These are phyloP conservation scores for Saksenaea vasiformis DNA, from an alignment of 371 early-diverging fungal species.

Conservation along the genomic window DNA sequence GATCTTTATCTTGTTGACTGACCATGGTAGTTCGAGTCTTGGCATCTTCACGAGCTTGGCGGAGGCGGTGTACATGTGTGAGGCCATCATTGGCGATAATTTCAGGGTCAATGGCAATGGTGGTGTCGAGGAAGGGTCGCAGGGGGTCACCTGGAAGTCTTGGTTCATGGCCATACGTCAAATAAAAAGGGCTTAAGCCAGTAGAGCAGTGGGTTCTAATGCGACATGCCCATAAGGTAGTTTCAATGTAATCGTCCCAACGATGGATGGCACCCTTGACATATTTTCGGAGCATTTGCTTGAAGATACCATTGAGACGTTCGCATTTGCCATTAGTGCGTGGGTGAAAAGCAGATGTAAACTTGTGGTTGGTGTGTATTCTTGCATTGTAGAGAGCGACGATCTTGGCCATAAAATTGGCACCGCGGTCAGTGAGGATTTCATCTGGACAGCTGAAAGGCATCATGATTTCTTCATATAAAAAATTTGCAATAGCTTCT, in stretches of 20 bases:
- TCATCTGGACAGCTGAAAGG: too few species aligned
- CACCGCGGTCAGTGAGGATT: too few species aligned
- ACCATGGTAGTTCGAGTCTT: too few species aligned
- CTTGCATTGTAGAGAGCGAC: too few species aligned
- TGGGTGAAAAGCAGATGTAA: conserved; percentile 24
- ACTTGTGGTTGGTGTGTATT: conserved; percentile 2
- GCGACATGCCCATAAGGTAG: conserved; percentile 19
- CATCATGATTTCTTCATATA: too few species aligned
- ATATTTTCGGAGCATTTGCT: conserved; percentile 10
- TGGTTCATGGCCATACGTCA: conserved; percentile 19
- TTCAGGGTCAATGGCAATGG: too few species aligned
- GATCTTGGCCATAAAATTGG: too few species aligned
- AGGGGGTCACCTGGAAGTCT: conserved; percentile 13
- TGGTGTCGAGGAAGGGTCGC: neutral
- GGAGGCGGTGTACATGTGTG: too few species aligned
- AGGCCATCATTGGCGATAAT: too few species aligned
- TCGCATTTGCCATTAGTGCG: conserved; percentile 26
- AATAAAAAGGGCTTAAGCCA: conserved; percentile 16
- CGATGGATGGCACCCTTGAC: neutral
- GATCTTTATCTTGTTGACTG: too few species aligned
- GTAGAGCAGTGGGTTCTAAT: conserved; percentile 12
- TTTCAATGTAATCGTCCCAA: conserved; percentile 14
- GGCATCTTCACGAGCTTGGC: too few species aligned
- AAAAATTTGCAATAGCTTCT: too few species aligned
- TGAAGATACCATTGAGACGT: conserved; percentile 14